These are phyloP conservation scores for Aspergillus sp. DNA, from an alignment of 2,329 filamentous ascomycete genomes.

Conservation along the genomic window DNA sequence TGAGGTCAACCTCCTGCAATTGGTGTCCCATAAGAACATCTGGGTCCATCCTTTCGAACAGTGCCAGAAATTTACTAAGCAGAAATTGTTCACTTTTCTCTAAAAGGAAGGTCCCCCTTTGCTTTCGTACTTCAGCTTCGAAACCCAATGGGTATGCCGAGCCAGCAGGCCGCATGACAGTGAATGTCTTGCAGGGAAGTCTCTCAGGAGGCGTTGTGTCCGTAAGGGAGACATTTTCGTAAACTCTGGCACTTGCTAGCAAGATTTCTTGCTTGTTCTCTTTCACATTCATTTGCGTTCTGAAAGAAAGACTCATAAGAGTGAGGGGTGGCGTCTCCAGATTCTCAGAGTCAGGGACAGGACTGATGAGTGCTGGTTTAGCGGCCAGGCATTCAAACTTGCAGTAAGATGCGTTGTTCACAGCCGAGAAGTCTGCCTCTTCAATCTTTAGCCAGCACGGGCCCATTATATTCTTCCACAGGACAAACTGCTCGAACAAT, in stretches of 20 bases:
- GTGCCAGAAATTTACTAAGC: slow-evolving; percentile 80
- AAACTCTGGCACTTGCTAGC: slow-evolving; percentile 84
- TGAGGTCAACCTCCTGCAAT: slow-evolving; percentile 96
- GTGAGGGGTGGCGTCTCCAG: slow-evolving; percentile 82
- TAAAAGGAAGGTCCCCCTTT: slow-evolving; percentile 71
- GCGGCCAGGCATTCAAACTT: slow-evolving; percentile 84
- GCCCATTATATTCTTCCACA: slow-evolving; percentile 99
- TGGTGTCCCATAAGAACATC: slow-evolving; percentile 93
- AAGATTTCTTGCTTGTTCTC: slow-evolving; percentile 97
- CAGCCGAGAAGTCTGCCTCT: slow-evolving; percentile 72
- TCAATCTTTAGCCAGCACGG: slow-evolving; percentile 95
- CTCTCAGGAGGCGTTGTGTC: slow-evolving; percentile 87
- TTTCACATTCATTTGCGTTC: slow-evolving; percentile 82
- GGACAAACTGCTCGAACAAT: slow-evolving; percentile 94
- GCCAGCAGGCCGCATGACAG: slow-evolving; percentile 76
- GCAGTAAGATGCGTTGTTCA: slow-evolving; percentile 94
- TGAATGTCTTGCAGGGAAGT: slow-evolving; percentile 85
- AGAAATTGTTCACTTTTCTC: slow-evolving; percentile 82
- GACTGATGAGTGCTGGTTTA: slow-evolving; percentile 70
- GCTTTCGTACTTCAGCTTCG: slow-evolving; percentile 69
- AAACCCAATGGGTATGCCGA: slow-evolving; percentile 80
- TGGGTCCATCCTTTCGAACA: slow-evolving; percentile 82
- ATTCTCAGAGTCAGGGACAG: slow-evolving; percentile 71
- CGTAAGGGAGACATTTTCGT: slow-evolving; percentile 80
- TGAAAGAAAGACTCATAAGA: slow-evolving; percentile 88